Base-by-base conservation (phyloP, 1,284 basidiomycete species). In the Bothia castanella region DNA sequence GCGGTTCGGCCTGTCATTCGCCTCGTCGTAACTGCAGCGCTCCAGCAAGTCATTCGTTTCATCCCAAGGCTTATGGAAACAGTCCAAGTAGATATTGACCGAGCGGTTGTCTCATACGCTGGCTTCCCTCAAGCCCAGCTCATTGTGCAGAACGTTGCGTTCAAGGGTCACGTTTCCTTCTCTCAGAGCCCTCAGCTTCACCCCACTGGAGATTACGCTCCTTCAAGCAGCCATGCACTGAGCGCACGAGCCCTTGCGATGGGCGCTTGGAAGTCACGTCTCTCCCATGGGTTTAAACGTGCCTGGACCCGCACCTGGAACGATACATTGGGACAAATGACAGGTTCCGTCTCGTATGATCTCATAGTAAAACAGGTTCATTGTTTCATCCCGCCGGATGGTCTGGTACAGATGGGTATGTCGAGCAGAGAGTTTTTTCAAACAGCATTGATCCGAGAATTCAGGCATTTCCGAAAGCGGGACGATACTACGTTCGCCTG, bases 261-360 rank as follows among this genome's bases (percentile, higher is more conserved):
- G 64, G 74, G 76, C 2, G 76, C 78, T 16, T 84, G 80, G 82
- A 82, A 78, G 59, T 76, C 74, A 19, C 75, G 82, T 35, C 64
- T 88, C 47, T 73, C 74, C 39, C 76, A 74, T 45, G 82, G 85
- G 56, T 71, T 86, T 42, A 74, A 71, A 34, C 72, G 86, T 47
- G 79, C 85, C 36, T 78, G 85, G 74, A 74, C 73, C 14, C 72
- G 84, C 50, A 80, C 85, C 35, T 78, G 85, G 74, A 80, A 85
- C 50, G 74, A 79, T 44, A 85, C 84, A 25, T 78, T 84, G 72
- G 85, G 82, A 20, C 74, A 74, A 42, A 82, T 79, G 37, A 76
- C 76, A 51, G 84, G 81, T 23, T 73, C 72, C 17, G 76, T 76
- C 2, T 73, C 73, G 3, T 62, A 86, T 42, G 70, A 74, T 35